Percentiles rank a stretch among this genome's conserved stretches.
phyloP scores from a whole-genome alignment of 345 rosid genomes.

The Abelmoschus esculentus region DNA sequence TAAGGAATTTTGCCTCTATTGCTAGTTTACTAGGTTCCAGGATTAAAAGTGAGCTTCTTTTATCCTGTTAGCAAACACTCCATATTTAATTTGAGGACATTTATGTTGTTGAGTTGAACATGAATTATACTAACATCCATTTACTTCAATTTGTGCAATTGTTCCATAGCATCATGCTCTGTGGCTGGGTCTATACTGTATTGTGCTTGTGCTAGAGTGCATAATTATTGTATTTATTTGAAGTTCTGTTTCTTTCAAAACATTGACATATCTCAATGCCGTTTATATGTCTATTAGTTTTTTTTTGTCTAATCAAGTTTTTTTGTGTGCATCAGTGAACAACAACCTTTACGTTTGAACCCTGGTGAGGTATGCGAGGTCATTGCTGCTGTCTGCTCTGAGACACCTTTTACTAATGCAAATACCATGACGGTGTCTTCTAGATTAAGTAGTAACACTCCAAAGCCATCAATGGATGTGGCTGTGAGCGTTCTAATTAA shows the following conservation, averaged over 20 bases:
- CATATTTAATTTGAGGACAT: slow-evolving; percentile 8
- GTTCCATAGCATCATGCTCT: background rate
- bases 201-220: background rate
- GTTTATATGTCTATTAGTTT: background rate
- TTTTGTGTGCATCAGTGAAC: slow-evolving; percentile 62
- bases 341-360: slow-evolving; percentile 82
- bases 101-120: slow-evolving; percentile 9
- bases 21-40: background rate
- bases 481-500: slow-evolving; percentile 97
- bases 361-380: slow-evolving; percentile 91
- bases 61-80: slow-evolving; percentile 3
- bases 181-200: background rate
- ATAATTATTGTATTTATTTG: slow-evolving; percentile 9
- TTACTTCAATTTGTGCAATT: background rate
- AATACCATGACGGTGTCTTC: slow-evolving; percentile 66
- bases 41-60: background rate
- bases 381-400: slow-evolving; percentile 92
- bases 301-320: slow-evolving; percentile 14
- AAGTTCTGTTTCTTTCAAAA: slow-evolving; percentile 5
- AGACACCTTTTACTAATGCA: slow-evolving; percentile 54
- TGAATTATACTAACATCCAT: background rate
- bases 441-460: slow-evolving; percentile 63
- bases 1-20: background rate
- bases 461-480: slow-evolving; percentile 92
- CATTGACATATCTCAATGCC: background rate